Conservation (phyloP, 306 rosid genomes). For the Glycyrrhiza uralensis region DNA sequence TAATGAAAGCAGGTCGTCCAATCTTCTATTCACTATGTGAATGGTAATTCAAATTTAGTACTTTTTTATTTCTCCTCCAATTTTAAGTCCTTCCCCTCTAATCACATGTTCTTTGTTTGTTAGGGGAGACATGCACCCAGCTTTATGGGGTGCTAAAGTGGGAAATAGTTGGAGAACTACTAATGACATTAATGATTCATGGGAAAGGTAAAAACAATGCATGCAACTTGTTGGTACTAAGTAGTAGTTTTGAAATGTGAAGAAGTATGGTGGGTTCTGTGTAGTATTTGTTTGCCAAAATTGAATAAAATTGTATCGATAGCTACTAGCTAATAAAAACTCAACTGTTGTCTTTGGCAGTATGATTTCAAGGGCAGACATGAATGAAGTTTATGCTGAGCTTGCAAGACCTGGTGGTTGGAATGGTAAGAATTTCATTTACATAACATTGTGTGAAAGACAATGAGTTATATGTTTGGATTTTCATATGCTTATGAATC, state of each 20-base stretch:
- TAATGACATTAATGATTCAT: conserved; percentile 66
- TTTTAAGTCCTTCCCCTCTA: neutral
- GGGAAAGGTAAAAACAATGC: conserved; percentile 63
- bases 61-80: neutral
- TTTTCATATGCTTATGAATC: neutral
- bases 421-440: conserved; percentile 62
- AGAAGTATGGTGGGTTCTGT: neutral
- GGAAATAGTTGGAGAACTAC: conserved; percentile 99
- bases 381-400: conserved; percentile 77
- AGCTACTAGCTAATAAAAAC: neutral
- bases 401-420: conserved; percentile 92
- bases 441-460: neutral
- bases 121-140: conserved; percentile 98
- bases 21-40: conserved; percentile 91
- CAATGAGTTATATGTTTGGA: neutral
- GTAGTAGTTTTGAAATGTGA: conserved; percentile 14
- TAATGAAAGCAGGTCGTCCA: conserved; percentile 78
- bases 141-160: conserved; percentile 74
- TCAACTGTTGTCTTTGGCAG: conserved; percentile 40
- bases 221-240: neutral
- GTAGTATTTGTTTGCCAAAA: neutral
- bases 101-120: neutral
- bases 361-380: conserved; percentile 79
- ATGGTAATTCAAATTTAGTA: conserved; percentile 50
- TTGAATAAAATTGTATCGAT: neutral